Evolutionary conservation across 257 asterid species (phyloP).

Genomic region (Solanum chaucha): DNA sequence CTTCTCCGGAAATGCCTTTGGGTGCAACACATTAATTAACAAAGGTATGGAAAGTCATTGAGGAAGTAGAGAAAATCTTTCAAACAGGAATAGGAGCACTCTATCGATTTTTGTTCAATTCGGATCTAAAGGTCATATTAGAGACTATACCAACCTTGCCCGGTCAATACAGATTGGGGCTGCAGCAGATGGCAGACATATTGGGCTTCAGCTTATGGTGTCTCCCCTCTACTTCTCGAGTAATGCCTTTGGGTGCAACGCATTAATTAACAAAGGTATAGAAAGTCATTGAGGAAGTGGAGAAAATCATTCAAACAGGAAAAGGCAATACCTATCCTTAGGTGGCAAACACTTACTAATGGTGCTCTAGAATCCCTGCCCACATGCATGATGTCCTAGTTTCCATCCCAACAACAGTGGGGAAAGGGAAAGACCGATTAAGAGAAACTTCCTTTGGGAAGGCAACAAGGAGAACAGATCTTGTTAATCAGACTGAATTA

Average conservation of each 20-base stretch:
- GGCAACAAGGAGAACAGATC: neutral
- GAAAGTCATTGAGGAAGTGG: neutral
- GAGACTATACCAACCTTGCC: neutral
- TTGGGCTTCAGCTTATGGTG: neutral
- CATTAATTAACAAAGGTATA: neutral
- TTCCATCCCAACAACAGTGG: neutral
- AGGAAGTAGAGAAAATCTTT: neutral
- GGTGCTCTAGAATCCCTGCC: neutral
- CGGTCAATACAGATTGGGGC: no score
- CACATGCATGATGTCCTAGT: neutral
- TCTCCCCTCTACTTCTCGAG: neutral
- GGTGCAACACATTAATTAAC: neutral
- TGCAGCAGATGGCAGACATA: neutral
- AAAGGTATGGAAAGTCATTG: neutral
- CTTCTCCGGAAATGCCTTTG: neutral
- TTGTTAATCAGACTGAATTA: neutral
- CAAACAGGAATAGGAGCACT: neutral
- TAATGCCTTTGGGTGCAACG: neutral
- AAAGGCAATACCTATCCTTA: neutral
- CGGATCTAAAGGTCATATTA: neutral
- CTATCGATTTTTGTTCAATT: neutral
- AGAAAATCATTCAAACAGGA: neutral
- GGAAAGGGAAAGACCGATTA: neutral
- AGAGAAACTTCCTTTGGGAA: neutral
- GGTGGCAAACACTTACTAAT: neutral